These are phyloP conservation scores for Larix sibirica DNA, from an alignment of 83 land plant genomes.

Conservation along the genomic window DNA sequence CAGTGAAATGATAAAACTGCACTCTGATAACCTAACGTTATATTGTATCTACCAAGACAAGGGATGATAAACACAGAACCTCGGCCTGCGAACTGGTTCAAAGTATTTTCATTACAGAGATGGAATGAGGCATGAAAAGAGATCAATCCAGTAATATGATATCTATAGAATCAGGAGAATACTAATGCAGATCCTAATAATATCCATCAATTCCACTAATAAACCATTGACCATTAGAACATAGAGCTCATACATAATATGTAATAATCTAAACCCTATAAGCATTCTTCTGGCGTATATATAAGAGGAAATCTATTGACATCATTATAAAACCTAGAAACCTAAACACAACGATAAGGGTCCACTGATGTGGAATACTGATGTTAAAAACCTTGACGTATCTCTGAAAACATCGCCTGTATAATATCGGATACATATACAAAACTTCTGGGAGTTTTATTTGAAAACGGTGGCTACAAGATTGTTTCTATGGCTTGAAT, in stretches of 20 bases:
- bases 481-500: too few species aligned
- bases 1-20: not conserved
- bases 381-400: too few species aligned
- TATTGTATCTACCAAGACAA: not conserved
- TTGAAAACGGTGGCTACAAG: too few species aligned
- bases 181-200: not conserved
- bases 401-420: too few species aligned
- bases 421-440: too few species aligned
- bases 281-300: too few species aligned
- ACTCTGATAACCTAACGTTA: not conserved
- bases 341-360: not conserved
- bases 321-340: not conserved
- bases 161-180: not conserved
- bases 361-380: not conserved
- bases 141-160: not conserved
- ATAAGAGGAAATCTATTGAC: too few species aligned
- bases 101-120: not conserved
- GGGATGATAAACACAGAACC: not conserved
- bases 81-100: too few species aligned
- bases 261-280: too few species aligned
- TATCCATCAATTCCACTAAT: not conserved
- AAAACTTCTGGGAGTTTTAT: too few species aligned
- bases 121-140: not conserved
- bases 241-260: not conserved
- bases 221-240: not conserved